Conservation (phyloP, 345 rosid species). For the Salix udensis region DNA sequence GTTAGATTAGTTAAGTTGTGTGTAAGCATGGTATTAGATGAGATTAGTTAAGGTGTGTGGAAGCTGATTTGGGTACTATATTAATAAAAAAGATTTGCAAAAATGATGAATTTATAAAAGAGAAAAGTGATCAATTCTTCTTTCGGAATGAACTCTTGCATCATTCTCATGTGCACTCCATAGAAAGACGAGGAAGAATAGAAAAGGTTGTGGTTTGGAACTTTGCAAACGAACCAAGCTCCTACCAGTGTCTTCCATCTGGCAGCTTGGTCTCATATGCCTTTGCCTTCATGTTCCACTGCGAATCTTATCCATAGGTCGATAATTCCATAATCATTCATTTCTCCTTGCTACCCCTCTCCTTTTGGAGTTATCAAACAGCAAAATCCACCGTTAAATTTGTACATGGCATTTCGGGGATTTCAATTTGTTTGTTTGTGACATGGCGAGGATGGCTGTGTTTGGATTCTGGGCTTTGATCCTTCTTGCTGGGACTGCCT, state of each 20-base stretch:
- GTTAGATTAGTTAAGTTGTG: too few relatives aligned
- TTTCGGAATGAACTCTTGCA: not conserved
- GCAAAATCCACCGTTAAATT: not conserved
- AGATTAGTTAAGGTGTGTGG: too few relatives aligned
- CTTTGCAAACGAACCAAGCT: not conserved
- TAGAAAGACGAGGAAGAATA: not conserved
- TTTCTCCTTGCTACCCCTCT: too few relatives aligned
- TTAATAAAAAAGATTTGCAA: too few relatives aligned
- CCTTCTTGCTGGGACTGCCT: not conserved
- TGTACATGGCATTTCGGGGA: not conserved
- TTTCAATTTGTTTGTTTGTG: not conserved
- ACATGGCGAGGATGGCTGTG: not conserved
- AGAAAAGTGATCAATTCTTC: too few relatives aligned
- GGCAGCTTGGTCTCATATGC: not conserved
- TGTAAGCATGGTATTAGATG: too few relatives aligned
- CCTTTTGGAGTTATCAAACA: not conserved
- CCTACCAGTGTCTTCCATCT: not conserved
- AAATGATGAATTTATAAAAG: too few relatives aligned
- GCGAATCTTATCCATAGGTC: not conserved
- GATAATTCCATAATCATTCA: not conserved
- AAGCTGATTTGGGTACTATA: too few relatives aligned
- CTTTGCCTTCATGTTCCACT: not conserved
- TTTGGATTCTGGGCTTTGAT: not conserved
- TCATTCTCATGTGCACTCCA: not conserved
- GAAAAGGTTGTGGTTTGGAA: too few relatives aligned